Base-by-base conservation (phyloP, 106 monocot genomes). In the Hemerocallis citrina region DNA sequence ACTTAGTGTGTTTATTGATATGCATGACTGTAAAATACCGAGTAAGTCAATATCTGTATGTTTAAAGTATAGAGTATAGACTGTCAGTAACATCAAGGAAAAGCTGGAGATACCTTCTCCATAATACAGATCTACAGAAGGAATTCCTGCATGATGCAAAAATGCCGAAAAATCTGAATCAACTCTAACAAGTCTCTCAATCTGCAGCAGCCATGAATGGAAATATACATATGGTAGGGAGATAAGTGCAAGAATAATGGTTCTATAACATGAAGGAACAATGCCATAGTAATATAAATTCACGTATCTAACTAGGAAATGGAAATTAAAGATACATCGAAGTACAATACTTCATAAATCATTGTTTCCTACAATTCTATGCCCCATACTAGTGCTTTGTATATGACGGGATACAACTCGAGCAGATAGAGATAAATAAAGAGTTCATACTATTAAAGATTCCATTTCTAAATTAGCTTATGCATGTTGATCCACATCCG, bases 141-240 rank as follows among this genome's bases (percentile, higher is more conserved):
- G 88, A 59, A 92, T 49, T 45, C 92, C 92, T 61, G 74, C 88
- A 76, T 81, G 81, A 59, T 92, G 92, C 57, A 92, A 48, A 76
- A 92, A 92, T 21, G 78, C 62, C 46, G 88, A 70, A 65, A 92
- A 92, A 69, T 92, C 88, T 49, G 92, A 92, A 76, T 88, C 81
- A 52, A 76, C 75, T 68, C 88, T 84, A n/a, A 73, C 66, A 46
- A 92, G 88, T 56, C 92, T 87, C 51, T 73, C 92, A 59, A 92
- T 81, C 92, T 84, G 72, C 61, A 62, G 31, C 16, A 67, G 52
- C 57, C 57, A 57, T 35, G 8, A 17, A 38, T 24, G 59, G 1
- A 66, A 46, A 42, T 20, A 38, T 33, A 66, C 9, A 4, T 29
- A 15, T 1, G 15, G 52, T 14, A 55, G 39, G 27, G 13, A 10